phyloP scores from a whole-genome alignment of 164 flowering plant species.

The Nymphaea colorata region DNA sequence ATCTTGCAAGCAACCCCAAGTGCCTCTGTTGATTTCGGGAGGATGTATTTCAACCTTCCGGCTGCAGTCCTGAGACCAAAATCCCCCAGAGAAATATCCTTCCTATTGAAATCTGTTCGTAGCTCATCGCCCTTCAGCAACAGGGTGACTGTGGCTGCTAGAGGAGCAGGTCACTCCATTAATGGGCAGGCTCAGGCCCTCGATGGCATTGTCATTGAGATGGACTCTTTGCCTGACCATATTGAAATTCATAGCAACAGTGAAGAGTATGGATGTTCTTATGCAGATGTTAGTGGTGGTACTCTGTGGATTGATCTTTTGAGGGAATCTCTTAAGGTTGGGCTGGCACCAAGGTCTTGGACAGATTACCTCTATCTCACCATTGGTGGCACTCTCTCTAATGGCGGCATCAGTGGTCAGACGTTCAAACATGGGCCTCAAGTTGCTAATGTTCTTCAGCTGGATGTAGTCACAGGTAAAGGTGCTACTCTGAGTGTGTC shows the following conservation, averaged over 20 bases:
- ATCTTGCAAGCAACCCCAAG: constrained; percentile 15
- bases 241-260: constrained; percentile 9
- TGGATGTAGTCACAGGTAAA: constrained; percentile 37
- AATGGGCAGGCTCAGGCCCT: constrained; percentile 32
- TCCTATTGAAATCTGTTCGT: constrained; percentile 14
- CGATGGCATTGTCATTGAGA: constrained; percentile 29
- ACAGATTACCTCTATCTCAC: constrained; percentile 32
- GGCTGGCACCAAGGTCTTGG: constrained; percentile 36
- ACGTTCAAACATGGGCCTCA: constrained; percentile 38
- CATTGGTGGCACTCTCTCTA: constrained; percentile 41
- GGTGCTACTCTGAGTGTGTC: not conserved
- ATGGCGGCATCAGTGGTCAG: constrained; percentile 45
- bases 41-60: constrained; percentile 20
- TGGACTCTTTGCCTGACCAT: constrained; percentile 19
- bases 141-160: constrained; percentile 24
- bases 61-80: constrained; percentile 21
- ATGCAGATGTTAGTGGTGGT: constrained; percentile 35
- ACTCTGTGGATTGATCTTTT: constrained; percentile 33
- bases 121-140: constrained; percentile 12
- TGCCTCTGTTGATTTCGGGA: constrained; percentile 23
- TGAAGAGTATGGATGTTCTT: constrained; percentile 9
- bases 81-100: constrained; percentile 22
- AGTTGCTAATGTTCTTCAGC: constrained; percentile 27
- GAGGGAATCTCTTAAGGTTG: constrained; percentile 16
- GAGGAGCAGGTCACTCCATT: constrained; percentile 31